phyloP scores from a whole-genome alignment of 352 stramenopile species.

The Phytophthora parvispora region DNA sequence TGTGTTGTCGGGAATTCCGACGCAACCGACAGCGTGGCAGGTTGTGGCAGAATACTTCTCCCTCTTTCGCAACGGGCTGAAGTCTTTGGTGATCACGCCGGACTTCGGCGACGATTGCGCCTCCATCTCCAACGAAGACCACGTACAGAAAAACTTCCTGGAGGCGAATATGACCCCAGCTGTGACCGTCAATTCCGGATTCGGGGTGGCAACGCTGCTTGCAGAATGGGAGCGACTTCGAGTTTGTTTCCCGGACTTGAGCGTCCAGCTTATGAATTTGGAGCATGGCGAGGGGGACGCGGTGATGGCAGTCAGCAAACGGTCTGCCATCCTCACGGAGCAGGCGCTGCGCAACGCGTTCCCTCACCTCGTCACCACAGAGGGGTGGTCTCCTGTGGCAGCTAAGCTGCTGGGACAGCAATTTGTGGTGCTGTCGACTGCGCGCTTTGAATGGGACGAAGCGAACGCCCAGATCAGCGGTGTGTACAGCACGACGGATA shows the following conservation, averaged over 20 bases:
- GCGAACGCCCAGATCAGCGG: neutral
- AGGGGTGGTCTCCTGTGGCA: neutral
- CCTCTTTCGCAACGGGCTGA: neutral
- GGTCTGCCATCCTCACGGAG: neutral
- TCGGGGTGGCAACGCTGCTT: neutral
- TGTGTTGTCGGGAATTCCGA: neutral
- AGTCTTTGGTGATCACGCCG: neutral
- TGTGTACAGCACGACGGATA: neutral
- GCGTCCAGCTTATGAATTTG: neutral
- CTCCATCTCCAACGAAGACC: neutral
- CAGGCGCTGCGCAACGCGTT: neutral
- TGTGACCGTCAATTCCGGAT: neutral
- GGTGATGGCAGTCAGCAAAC: neutral
- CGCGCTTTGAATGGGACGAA: neutral
- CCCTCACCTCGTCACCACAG: neutral
- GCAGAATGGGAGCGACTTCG: neutral
- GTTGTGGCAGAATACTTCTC: neutral
- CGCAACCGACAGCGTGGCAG: neutral
- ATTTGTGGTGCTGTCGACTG: neutral
- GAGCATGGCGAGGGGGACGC: neutral
- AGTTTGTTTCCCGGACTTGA: neutral
- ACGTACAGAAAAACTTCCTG: neutral
- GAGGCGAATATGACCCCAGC: neutral
- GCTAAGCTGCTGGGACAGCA: neutral
- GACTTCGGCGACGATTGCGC: neutral